phyloP scores from a whole-genome alignment of 2,329 filamentous ascomycete species.

The Fusarium bulbicola region DNA sequence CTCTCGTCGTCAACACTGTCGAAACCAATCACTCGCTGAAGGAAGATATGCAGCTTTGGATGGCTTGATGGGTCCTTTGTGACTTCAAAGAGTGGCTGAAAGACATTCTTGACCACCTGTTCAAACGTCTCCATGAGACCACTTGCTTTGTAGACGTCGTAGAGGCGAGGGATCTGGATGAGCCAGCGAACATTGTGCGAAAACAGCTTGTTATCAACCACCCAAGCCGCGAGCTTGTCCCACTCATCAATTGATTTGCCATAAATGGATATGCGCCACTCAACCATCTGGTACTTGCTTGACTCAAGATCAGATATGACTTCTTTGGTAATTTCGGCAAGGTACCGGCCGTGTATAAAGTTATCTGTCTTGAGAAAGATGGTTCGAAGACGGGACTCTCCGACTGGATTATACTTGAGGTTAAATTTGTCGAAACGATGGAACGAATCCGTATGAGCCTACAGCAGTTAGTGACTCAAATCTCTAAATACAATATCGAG shows the following conservation, averaged over 20 bases:
- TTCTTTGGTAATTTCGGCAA: slow-evolving; percentile 97
- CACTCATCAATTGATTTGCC: slow-evolving; percentile 92
- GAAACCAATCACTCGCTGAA: slow-evolving; percentile 95
- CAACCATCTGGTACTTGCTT: slow-evolving; percentile 99
- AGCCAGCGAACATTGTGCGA: slow-evolving; percentile 98
- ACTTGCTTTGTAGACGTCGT: slow-evolving; percentile 93
- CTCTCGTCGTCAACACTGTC: slow-evolving; percentile 99
- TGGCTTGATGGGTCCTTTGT: slow-evolving; percentile 87
- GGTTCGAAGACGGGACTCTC: slow-evolving; percentile 93
- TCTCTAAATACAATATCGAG: not conserved
- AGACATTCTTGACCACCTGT: slow-evolving; percentile 89
- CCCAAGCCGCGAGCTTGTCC: slow-evolving; percentile 97
- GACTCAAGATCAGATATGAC: slow-evolving; percentile 97
- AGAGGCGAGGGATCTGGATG: slow-evolving; percentile 92
- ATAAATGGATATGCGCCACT: slow-evolving; percentile 99
- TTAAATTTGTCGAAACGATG: slow-evolving; percentile 99
- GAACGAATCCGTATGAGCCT: slow-evolving; percentile 97
- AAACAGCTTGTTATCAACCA: slow-evolving; percentile 97
- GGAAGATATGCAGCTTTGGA: slow-evolving; percentile 92
- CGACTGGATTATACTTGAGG: slow-evolving; percentile 96
- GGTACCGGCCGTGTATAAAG: slow-evolving; percentile 92
- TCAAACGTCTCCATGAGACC: slow-evolving; percentile 90
- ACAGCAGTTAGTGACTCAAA: slow-evolving; percentile 6
- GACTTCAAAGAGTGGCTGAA: slow-evolving; percentile 93
- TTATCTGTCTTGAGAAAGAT: slow-evolving; percentile 99